Percentiles rank a stretch among this genome's conserved stretches.
phyloP scores from a whole-genome alignment of 2,329 filamentous ascomycete species.

The Coniochaeta sp. region DNA sequence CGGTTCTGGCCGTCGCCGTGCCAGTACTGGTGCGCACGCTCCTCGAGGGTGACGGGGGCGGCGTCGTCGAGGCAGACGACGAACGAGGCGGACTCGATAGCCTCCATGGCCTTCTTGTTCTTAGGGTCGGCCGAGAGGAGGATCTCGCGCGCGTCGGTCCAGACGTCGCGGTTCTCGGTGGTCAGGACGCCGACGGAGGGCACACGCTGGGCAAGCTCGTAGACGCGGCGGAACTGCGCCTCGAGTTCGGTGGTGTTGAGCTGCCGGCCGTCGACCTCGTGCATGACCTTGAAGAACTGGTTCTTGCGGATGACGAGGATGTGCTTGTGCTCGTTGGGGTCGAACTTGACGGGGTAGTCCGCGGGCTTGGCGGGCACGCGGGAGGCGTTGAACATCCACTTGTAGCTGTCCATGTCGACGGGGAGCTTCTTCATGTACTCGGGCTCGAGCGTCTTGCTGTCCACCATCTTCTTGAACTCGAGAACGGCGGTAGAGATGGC shows the following conservation, averaged over 20 bases:
- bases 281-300: slow-evolving; percentile 88
- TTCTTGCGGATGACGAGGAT: slow-evolving; percentile 91
- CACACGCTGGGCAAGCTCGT: slow-evolving; percentile 65
- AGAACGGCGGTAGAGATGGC: slow-evolving; percentile 79
- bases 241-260: slow-evolving; percentile 87
- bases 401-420: slow-evolving; percentile 96
- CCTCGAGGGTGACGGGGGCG: slow-evolving; percentile 84
- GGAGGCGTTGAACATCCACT: slow-evolving; percentile 97
- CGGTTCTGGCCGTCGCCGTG: slow-evolving; percentile 93
- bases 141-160: slow-evolving; percentile 74
- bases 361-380: slow-evolving; percentile 76
- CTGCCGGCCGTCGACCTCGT: slow-evolving; percentile 75
- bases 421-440: slow-evolving; percentile 98
- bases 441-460: slow-evolving; percentile 75
- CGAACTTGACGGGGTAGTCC: slow-evolving; percentile 79
- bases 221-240: slow-evolving; percentile 79
- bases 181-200: slow-evolving; percentile 80
- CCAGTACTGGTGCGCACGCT: slow-evolving; percentile 96
- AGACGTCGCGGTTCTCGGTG: slow-evolving; percentile 86
- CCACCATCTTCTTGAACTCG: slow-evolving; percentile 92
- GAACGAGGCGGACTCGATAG: slow-evolving; percentile 85
- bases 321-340: slow-evolving; percentile 69
- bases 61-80: slow-evolving; percentile 91
- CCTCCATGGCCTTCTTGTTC: slow-evolving; percentile 71
- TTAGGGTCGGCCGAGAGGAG: slow-evolving; percentile 69